Evolutionary conservation across 2,329 filamentous ascomycete species (phyloP).

Genomic region (Hymenotorrendiella dingleyae): DNA sequence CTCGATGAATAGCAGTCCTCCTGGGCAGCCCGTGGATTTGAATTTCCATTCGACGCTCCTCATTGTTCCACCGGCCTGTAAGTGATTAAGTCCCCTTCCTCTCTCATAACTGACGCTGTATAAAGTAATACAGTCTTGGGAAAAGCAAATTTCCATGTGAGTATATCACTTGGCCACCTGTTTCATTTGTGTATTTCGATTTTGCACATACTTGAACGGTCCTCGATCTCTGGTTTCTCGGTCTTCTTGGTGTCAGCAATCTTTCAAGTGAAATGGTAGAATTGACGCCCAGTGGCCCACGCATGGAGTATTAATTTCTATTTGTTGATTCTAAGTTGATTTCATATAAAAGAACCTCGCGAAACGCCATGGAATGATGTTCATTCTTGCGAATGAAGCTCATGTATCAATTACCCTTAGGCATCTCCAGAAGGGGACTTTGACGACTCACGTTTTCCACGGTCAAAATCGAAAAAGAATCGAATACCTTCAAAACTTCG

Average conservation of each 20-base stretch:
- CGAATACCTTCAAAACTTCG: conserved; percentile 14
- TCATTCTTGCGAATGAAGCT: background rate
- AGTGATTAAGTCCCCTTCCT: background rate
- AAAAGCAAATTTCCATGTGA: conserved; percentile 13
- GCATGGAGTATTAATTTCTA: no score
- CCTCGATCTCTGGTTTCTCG: no score
- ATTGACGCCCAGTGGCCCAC: no score
- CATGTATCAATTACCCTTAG: background rate
- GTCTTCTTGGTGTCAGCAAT: no score
- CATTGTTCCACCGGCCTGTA: conserved; percentile 16
- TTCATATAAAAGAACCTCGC: no score
- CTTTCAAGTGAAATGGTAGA: no score
- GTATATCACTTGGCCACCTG: no score
- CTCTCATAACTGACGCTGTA: background rate
- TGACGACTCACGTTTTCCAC: conserved; percentile 10
- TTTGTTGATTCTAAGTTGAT: no score
- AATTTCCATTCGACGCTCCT: conserved; percentile 12
- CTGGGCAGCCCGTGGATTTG: background rate
- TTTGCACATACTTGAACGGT: no score
- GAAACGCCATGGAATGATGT: background rate
- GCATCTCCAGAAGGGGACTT: conserved; percentile 4
- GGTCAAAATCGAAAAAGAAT: conserved; percentile 6
- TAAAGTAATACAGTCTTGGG: conserved; percentile 16
- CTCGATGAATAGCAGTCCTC: background rate
- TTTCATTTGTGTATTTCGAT: no score